Conservation (phyloP, 2,329 filamentous ascomycete species). For the Ascochyta koolunga region DNA sequence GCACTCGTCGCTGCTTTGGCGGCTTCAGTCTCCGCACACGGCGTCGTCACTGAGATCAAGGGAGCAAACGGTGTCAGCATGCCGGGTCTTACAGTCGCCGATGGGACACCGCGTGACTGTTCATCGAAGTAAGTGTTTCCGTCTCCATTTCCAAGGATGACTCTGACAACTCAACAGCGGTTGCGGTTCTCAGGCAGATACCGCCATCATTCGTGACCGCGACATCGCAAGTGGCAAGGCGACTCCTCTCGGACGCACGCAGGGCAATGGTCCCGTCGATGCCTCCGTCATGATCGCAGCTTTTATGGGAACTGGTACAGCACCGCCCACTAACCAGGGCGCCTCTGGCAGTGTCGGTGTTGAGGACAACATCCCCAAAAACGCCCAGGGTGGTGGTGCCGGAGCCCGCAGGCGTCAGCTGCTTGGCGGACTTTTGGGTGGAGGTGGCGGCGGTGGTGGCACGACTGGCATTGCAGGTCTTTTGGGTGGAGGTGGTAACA, state of each 20-base stretch:
- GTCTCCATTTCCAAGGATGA: not conserved
- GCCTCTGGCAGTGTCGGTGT: slow-evolving; percentile 39
- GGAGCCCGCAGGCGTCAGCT: slow-evolving; percentile 38
- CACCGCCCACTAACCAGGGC: slow-evolving; percentile 40
- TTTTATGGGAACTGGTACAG: slow-evolving; percentile 60
- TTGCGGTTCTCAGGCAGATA: slow-evolving; percentile 71
- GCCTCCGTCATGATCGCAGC: slow-evolving; percentile 63
- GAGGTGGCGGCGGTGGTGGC: slow-evolving; percentile 31
- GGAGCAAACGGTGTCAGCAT: slow-evolving; percentile 68
- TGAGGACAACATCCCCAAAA: slow-evolving; percentile 39
- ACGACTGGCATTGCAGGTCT: slow-evolving; percentile 40
- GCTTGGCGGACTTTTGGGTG: slow-evolving; percentile 43
- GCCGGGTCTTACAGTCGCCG: slow-evolving; percentile 66
- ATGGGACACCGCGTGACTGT: slow-evolving; percentile 73
- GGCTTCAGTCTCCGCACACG: slow-evolving; percentile 61
- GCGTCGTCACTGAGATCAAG: slow-evolving; percentile 61
- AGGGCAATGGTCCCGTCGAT: slow-evolving; percentile 66
- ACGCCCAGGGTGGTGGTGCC: slow-evolving; percentile 10
- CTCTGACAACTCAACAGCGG: slow-evolving; percentile 33
- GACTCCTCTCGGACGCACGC: slow-evolving; percentile 66
- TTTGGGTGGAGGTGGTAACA: slow-evolving; percentile 54
- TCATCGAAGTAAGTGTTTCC: slow-evolving; percentile 48
- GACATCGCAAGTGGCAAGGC: slow-evolving; percentile 63
- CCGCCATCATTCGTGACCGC: slow-evolving; percentile 68
- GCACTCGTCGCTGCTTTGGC: slow-evolving; percentile 33